Base-by-base conservation (phyloP, 73 alveolate genomes). In the Stentor coeruleus region DNA sequence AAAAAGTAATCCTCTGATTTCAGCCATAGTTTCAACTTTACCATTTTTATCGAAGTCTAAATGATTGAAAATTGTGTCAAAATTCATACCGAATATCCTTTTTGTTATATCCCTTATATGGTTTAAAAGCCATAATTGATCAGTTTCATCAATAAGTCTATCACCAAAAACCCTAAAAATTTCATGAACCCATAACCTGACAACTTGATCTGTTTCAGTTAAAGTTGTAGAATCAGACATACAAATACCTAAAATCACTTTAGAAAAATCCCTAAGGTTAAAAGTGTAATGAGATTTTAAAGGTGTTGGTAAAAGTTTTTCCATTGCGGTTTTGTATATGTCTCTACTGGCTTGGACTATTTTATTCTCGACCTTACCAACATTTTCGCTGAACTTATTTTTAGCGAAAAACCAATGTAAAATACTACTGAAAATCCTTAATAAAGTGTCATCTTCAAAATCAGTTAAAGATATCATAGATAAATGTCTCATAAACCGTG, bases 141-240 rank as follows among this genome's bases (percentile, higher is more conserved):
- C 99, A 55, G 94, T 98, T 49, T 98, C 98, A 87, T 97, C 95
- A 38, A 97, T 96, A 58, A 98, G 87, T 42, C 99, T 89, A 84
- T 96, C 99, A 33, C 98, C 99, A 79, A 97, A 95, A 1, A 94
- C 97, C 86, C 99, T 91, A 75, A 93, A 84, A 81, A 92, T 91
- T 91, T 98, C 99, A 83, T 98, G 99, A 77, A 97, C 97, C 99
- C 99, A 98, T 37, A 98, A 93, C 74, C 99, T 94, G 20, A 96
- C 96, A 82, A 92, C 88, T 38, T 91, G 92, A 35, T 94, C 99
- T 57, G 92, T 82, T 55, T 88, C 91, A 11, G 93, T 84, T 15
- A 96, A 81, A 77, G 92, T 92, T 58, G 93, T 95, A 59, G 87
- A 84, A 59, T 91, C 92, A 26, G 97, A 94, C 92, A 96, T 92